Percentiles rank a stretch among this genome's conserved stretches.
phyloP scores from a whole-genome alignment of 140 eudicot genomes.

The Erigeron philadelphicus region DNA sequence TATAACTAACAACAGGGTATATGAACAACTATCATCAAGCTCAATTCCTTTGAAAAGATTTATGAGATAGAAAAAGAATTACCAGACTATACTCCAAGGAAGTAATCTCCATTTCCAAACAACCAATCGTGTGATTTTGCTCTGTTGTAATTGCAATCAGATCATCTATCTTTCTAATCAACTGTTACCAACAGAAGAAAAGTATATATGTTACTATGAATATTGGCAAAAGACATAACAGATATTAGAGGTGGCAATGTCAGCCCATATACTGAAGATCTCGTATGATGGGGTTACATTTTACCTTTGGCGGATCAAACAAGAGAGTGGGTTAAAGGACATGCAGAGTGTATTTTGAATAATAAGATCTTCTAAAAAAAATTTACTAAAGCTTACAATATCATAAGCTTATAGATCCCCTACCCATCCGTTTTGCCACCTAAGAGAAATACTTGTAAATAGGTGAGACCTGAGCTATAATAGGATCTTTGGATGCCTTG shows the following conservation, averaged over 20 bases:
- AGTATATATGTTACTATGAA: background rate
- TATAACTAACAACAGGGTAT: too few species aligned
- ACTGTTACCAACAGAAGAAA: constrained; percentile 33
- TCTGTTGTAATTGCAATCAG: constrained; percentile 45
- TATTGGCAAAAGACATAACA: background rate
- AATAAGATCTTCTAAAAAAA: constrained; percentile 1
- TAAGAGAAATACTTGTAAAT: background rate
- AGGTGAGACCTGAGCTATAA: constrained; percentile 47
- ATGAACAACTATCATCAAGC: background rate
- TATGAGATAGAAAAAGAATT: constrained; percentile 18
- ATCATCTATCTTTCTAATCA: constrained; percentile 50
- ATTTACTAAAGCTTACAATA: background rate
- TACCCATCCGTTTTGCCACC: constrained; percentile 1
- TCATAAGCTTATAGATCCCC: background rate
- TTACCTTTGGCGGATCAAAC: background rate
- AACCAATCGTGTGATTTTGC: constrained; percentile 37
- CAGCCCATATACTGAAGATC: background rate
- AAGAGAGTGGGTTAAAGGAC: background rate
- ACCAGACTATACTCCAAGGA: constrained; percentile 65
- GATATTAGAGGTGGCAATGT: background rate
- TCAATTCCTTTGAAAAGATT: constrained; percentile 18
- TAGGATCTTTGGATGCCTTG: constrained; percentile 13
- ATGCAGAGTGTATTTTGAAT: background rate
- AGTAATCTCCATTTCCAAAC: constrained; percentile 42
- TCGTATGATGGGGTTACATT: background rate